phyloP scores from a whole-genome alignment of 2,329 filamentous ascomycete genomes.

The Macrophomina phaseolina region DNA sequence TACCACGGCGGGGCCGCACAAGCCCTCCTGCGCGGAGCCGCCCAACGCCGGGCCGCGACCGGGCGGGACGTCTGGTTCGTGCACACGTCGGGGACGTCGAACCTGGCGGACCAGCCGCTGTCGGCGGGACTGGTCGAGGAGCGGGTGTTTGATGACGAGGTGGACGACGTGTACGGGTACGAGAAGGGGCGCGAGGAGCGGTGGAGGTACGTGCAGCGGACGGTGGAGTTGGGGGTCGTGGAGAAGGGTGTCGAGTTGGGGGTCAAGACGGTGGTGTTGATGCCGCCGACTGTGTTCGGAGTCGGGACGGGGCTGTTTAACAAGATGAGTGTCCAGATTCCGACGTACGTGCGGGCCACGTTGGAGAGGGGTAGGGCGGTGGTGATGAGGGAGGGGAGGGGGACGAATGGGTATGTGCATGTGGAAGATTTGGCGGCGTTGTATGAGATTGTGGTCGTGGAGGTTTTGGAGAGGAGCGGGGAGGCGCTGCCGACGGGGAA shows the following conservation, averaged over 20 bases:
- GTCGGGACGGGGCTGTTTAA: conserved; percentile 33
- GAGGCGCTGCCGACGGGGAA: conserved; percentile 16
- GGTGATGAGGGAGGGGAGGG: conserved; percentile 18
- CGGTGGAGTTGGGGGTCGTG: conserved; percentile 29
- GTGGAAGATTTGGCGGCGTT: conserved; percentile 27
- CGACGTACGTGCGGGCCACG: conserved; percentile 4
- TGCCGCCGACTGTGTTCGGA: conserved; percentile 31
- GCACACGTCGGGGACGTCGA: conserved; percentile 32
- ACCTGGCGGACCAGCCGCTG: conserved; percentile 29
- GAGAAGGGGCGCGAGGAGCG: conserved; percentile 27
- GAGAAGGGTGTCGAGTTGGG: background rate
- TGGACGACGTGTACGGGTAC: conserved; percentile 29
- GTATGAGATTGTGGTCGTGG: conserved; percentile 19
- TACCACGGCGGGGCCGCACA: conserved; percentile 25
- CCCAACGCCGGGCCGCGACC: background rate
- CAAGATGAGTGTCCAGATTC: conserved; percentile 30
- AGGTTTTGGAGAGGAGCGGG: conserved; percentile 13
- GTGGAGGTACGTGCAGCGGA: conserved; percentile 31
- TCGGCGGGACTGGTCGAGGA: conserved; percentile 16
- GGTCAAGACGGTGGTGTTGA: background rate
- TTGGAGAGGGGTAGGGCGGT: background rate
- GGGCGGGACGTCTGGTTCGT: conserved; percentile 30
- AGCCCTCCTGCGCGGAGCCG: conserved; percentile 31
- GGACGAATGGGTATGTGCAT: conserved; percentile 25
- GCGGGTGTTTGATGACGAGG: conserved; percentile 31